phyloP scores from a whole-genome alignment of 768 basidiomycete genomes.

The Boletus coccyginus region DNA sequence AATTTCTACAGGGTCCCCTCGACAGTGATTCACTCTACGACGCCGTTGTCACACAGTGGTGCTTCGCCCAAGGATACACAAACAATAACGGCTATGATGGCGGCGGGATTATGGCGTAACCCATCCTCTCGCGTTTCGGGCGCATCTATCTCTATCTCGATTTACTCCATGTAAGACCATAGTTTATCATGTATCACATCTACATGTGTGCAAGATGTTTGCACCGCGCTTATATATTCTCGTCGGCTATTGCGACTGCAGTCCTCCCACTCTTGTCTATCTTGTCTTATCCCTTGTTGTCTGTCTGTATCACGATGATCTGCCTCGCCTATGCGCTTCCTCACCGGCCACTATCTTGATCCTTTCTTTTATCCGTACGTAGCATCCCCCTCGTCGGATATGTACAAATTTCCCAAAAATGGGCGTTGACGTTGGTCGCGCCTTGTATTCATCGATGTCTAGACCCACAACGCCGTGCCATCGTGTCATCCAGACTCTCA shows the following conservation, averaged over 20 bases:
- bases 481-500: too few relatives aligned
- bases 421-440: too few relatives aligned
- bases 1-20: neutral
- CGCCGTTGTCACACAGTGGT: constrained; percentile 65
- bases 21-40: constrained; percentile 45
- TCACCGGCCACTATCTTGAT: neutral
- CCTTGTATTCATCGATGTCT: too few relatives aligned
- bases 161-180: neutral
- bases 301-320: constrained; percentile 1
- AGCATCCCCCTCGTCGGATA: neutral
- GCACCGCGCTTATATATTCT: constrained; percentile 1
- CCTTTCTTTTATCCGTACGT: neutral
- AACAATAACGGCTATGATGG: constrained; percentile 8
- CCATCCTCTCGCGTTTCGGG: too few relatives aligned
- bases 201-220: neutral
- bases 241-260: neutral
- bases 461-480: too few relatives aligned
- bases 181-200: neutral
- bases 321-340: neutral
- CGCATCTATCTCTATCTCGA: neutral
- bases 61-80: constrained; percentile 52
- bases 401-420: neutral
- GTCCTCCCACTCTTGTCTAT: neutral
- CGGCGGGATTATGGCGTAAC: constrained; percentile 21
- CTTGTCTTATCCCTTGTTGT: neutral